Percentiles rank a stretch among this genome's conserved stretches.
phyloP scores from a whole-genome alignment of 2,329 filamentous ascomycete species.

The Ophiostoma ulmi region DNA sequence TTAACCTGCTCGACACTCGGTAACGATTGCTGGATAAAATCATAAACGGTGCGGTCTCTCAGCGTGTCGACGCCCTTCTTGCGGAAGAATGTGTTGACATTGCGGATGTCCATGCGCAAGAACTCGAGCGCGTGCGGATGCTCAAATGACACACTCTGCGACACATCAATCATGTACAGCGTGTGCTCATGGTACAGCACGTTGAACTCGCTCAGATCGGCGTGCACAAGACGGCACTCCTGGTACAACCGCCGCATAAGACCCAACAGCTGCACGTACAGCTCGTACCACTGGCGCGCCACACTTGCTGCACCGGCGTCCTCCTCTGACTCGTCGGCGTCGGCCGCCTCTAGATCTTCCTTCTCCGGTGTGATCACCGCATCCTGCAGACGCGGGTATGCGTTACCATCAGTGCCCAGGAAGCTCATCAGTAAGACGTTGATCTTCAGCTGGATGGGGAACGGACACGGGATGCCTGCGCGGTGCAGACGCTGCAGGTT shows the following conservation, averaged over 20 bases:
- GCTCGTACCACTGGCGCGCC: conserved; percentile 60
- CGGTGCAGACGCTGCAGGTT: conserved; percentile 81
- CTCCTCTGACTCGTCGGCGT: conserved; percentile 13
- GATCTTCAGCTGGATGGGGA: conserved; percentile 82
- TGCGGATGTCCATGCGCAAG: conserved; percentile 97
- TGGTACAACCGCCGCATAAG: conserved; percentile 95
- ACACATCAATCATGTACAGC: conserved; percentile 94
- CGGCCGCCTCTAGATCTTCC: conserved; percentile 56
- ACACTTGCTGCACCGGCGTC: conserved; percentile 19
- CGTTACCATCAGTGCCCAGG: conserved; percentile 79
- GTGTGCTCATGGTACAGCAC: conserved; percentile 78
- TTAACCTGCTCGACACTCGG: conserved; percentile 45
- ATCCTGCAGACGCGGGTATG: conserved; percentile 83
- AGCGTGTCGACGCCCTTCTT: conserved; percentile 78
- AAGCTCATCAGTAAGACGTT: conserved; percentile 96
- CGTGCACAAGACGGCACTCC: conserved; percentile 84
- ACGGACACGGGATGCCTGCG: conserved; percentile 83
- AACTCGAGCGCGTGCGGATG: conserved; percentile 91
- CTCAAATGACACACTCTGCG: conserved; percentile 93
- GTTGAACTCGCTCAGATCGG: conserved; percentile 97
- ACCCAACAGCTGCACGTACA: conserved; percentile 79
- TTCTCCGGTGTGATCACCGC: conserved; percentile 55
- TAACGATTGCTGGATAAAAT: conserved; percentile 63
- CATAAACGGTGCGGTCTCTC: conserved; percentile 72
- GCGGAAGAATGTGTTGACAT: conserved; percentile 87